Base-by-base conservation (phyloP, 2,329 filamentous ascomycete species). In the Cordyceps javanica region DNA sequence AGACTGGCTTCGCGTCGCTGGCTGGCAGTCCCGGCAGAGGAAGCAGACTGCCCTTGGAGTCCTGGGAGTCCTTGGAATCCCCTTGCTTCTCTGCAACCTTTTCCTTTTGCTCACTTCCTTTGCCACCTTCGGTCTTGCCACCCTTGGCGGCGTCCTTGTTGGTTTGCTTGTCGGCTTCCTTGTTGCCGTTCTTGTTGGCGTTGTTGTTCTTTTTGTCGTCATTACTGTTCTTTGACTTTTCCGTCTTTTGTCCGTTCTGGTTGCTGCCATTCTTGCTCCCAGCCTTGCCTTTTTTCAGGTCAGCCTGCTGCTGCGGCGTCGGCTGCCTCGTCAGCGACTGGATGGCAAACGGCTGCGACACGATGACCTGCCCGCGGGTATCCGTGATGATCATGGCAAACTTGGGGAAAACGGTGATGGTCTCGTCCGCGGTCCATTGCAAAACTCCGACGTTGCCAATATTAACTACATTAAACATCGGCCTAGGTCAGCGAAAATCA, bases 301-400 rank as follows among this genome's bases (percentile, higher is more conserved):
- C 41, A 52, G 44, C 46, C 8, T 46, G 53, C 32, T 26, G 55
- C 8, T 46, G 53, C 32, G 19, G 55, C 23, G 50, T 52, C 21
- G 49, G 55, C 41, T 46, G 55, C 13, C 14, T 38, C 28, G 39
- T 58, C 48, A 53, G 19, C 11, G 39, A 52, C 41, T 28, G 57
- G 21, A 63, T 63, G 23, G 34, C 42, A 45, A 63, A 63, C 2
- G 58, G 21, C 30, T 63, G 60, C 7, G 62, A 63, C 2, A 62
- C 55, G 19, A 62, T 55, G 4, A 58, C 51, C 19, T 30, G 44
- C 32, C 50, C 36, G 21, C 52, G 56, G 6, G 63, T 39, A 19
- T 66, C 64, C 55, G 62, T 44, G 42, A 67, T 62, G 21, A 64
- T 46, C 60, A 66, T 62, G 55, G 59, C 52, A 49, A 65, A 65